Evolutionary conservation across 176 grass and related monocot genomes (phyloP).

Genomic region (Aegilops bicornis): DNA sequence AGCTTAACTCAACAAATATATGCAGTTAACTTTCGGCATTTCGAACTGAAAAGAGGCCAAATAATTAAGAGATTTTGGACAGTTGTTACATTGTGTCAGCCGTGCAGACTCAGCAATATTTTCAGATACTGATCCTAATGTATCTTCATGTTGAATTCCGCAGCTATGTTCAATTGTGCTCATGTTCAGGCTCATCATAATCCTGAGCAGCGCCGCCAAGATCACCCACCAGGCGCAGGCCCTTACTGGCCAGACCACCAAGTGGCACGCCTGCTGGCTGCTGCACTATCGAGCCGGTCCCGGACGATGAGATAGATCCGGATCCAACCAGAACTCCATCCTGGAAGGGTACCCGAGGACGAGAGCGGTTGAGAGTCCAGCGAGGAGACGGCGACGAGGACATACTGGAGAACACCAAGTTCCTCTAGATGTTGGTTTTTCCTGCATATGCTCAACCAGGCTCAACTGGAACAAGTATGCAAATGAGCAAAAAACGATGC

Average conservation of each 20-base stretch:
- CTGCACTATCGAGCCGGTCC: constrained; percentile 59
- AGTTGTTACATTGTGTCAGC: background rate
- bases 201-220: constrained; percentile 81
- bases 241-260: constrained; percentile 80
- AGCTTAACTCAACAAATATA: background rate
- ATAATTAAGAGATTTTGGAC: background rate
- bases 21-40: background rate
- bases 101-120: background rate
- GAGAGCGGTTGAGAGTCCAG: constrained; percentile 17
- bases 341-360: background rate
- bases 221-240: constrained; percentile 96
- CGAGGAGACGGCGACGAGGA: constrained; percentile 69
- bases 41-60: background rate
- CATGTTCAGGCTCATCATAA: constrained; percentile 73
- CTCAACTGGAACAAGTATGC: no score
- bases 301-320: constrained; percentile 2
- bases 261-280: constrained; percentile 99
- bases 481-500: no score
- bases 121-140: background rate
- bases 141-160: background rate
- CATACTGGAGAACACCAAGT: constrained; percentile 62
- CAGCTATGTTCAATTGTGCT: constrained; percentile 88
- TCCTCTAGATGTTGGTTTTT: background rate
- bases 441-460: no score
- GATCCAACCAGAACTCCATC: constrained; percentile 33